Percentiles rank a stretch among this genome's conserved stretches.
phyloP scores from a whole-genome alignment of 148 eudicot species.

The Silene conica region DNA sequence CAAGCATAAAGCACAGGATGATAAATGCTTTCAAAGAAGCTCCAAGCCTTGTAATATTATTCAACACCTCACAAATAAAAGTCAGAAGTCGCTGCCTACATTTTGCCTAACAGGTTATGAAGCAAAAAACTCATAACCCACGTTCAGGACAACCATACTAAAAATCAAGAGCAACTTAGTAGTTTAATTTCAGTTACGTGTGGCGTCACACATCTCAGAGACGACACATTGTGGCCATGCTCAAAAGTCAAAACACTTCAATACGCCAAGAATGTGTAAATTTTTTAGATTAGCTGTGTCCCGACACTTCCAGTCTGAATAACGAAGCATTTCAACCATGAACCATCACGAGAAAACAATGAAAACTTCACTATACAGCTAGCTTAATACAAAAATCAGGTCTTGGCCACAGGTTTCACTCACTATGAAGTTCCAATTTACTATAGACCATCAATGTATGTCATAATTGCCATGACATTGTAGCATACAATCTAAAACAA shows the following conservation, averaged over 20 bases:
- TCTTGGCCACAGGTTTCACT: neutral
- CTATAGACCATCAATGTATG: neutral
- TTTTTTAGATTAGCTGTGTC: neutral
- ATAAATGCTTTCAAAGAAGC: neutral
- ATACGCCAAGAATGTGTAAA: neutral
- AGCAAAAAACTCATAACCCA: neutral
- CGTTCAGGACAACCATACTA: neutral
- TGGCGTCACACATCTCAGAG: neutral
- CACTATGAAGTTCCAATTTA: neutral
- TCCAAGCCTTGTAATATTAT: neutral
- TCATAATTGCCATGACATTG: neutral
- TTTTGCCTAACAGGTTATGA: neutral
- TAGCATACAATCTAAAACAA: neutral
- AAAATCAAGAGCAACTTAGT: neutral
- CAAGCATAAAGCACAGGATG: conserved; percentile 3
- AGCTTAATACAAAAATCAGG: too few species aligned
- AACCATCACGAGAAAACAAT: too few species aligned
- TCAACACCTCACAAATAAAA: neutral
- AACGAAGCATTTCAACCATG: neutral
- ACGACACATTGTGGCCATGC: neutral
- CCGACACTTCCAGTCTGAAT: neutral
- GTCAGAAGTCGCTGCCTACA: neutral
- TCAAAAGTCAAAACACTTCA: too few species aligned
- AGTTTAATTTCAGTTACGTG: neutral
- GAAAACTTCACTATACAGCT: too few species aligned